Base-by-base conservation (phyloP, 1,139 yeast species). In the Suhomyces ambrosiae region DNA sequence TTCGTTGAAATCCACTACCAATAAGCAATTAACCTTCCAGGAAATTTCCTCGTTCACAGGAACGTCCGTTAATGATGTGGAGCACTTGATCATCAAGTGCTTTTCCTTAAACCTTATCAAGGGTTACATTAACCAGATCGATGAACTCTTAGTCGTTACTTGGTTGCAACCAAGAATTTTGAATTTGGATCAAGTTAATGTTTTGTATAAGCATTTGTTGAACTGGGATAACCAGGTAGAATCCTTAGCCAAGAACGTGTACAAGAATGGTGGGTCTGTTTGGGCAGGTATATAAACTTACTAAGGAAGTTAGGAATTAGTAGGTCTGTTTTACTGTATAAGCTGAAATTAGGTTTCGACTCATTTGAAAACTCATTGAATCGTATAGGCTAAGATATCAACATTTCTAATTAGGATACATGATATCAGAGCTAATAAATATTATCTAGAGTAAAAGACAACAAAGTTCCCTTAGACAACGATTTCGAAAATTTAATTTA, bases 141-240 rank as follows among this genome's bases (percentile, higher is more conserved):
- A 80, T 39, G 79, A 83, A 57, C 66, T 82, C 9, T 86, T 92
- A 45, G 80, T 85, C 19, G 82, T 92, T 37, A 81, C 87, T 15
- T 92, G 98, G 97, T 82, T 90, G 46, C 97, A 92, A 67, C 97
- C 98, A 39, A 77, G 97, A 55, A 87, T 89, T 39, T 82, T 92
- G 74, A 87, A 87, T 56, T 74, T 72, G 51, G 78, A 76, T 33
- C 97, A 92, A 69, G 86, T 90, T 43, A 77, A 73, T 40, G 74
- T 76, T 40, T 88, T 92, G 84, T 80, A 80, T 50, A 74, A 74
- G 43, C 85, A 87, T 53, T 75, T 92, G 56, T 73, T 73, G 23
- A 74, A 71, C 37, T 92, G 98, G 98, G 84, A 86, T 52, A 62
- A 61, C 38, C 82, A 81, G 51, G 96, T 90, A 26, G 75, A 76